Evolutionary conservation across 768 basidiomycete genomes (phyloP).

Genomic region (Pleurotus eryngii): DNA sequence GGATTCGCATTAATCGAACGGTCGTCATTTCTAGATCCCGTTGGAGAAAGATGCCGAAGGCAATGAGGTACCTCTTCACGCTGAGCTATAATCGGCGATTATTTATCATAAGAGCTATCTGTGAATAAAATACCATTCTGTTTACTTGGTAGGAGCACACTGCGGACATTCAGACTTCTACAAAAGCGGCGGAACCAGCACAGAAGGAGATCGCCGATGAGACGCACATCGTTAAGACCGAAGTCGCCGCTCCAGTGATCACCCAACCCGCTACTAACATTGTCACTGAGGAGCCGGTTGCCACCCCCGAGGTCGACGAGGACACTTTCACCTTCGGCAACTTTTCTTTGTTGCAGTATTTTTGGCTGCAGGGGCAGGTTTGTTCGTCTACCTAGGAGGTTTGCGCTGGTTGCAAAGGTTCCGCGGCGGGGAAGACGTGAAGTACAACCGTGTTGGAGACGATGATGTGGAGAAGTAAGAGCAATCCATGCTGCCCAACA

Average conservation of each 20-base stretch:
- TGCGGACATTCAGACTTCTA: slow-evolving; percentile 10
- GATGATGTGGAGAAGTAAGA: slow-evolving; percentile 52
- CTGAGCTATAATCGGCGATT: slow-evolving; percentile 78
- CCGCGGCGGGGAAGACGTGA: slow-evolving; percentile 28
- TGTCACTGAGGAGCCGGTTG: neutral
- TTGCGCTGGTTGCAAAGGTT: slow-evolving; percentile 40
- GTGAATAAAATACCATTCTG: slow-evolving; percentile 48
- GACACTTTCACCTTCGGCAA: slow-evolving; percentile 21
- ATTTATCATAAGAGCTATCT: slow-evolving; percentile 32
- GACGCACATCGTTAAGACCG: neutral
- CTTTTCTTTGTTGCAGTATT: slow-evolving; percentile 38
- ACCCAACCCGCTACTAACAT: neutral
- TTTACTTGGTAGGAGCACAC: slow-evolving; percentile 46
- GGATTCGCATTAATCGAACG: neutral
- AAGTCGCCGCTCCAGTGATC: neutral
- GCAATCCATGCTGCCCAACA: neutral
- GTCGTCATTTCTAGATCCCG: slow-evolving; percentile 37
- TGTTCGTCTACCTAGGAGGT: slow-evolving; percentile 54
- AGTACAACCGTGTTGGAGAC: slow-evolving; percentile 45
- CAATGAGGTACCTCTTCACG: slow-evolving; percentile 90
- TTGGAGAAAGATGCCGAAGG: slow-evolving; percentile 62
- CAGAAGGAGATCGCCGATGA: too few relatives aligned
- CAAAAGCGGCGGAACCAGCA: slow-evolving; percentile 1
- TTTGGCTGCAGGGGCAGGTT: slow-evolving; percentile 39
- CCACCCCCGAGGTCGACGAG: slow-evolving; percentile 11